Conservation (phyloP, 192 early-diverging fungal genomes). For the Umbelopsis sp. region DNA sequence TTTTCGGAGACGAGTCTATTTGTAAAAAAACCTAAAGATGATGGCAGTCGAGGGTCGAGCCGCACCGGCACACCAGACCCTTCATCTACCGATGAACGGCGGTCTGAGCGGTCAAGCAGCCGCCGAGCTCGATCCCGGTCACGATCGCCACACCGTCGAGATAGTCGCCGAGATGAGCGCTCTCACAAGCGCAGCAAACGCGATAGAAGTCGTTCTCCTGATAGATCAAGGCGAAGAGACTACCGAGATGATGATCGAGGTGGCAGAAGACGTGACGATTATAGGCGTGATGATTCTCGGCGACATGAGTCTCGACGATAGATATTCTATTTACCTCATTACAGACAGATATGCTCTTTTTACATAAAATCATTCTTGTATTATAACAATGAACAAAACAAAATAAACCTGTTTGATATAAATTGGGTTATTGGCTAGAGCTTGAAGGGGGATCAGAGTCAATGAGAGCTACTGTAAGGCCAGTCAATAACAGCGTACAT, state of each 20-base stretch:
- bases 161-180: neutral
- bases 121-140: conserved; percentile 1
- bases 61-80: neutral
- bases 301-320: neutral
- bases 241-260: neutral
- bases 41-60: conserved; percentile 4
- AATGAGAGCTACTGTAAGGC: too few species aligned
- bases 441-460: too few species aligned
- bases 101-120: neutral
- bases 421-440: neutral
- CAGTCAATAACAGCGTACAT: neutral
- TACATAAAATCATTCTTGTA: too few species aligned
- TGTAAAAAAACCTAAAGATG: conserved; percentile 23
- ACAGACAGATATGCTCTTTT: neutral
- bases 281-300: neutral
- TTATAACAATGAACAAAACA: neutral
- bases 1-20: conserved; percentile 37
- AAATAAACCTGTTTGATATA: neutral
- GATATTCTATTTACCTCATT: neutral
- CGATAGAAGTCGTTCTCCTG: too few species aligned
- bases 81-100: neutral
- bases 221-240: too few species aligned
- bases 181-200: too few species aligned
- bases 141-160: neutral
- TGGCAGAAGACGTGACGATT: neutral